phyloP scores from a whole-genome alignment of 78 protist genomes.

The Blattamonas nauphoetae region DNA sequence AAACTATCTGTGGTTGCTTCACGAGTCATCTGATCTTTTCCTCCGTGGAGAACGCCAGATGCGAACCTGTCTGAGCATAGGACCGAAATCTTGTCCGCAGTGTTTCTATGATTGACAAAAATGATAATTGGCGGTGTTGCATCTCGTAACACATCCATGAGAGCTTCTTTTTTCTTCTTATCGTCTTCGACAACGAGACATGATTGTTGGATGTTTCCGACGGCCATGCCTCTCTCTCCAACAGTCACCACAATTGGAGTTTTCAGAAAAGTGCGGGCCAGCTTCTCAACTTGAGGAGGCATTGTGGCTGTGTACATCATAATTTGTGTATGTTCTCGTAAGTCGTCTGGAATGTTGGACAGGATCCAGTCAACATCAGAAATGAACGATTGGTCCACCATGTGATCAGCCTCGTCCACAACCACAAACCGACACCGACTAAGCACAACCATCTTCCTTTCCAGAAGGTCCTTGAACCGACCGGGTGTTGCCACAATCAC shows the following conservation, averaged over 20 bases:
- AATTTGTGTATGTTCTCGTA: constrained; percentile 42
- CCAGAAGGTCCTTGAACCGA: constrained; percentile 65
- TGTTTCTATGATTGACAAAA: constrained; percentile 58
- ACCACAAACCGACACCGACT: constrained; percentile 77
- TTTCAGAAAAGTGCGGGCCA: constrained; percentile 64
- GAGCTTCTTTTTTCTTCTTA: constrained; percentile 15
- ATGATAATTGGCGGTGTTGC: constrained; percentile 67
- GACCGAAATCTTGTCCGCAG: constrained; percentile 35
- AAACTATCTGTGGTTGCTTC: constrained; percentile 47
- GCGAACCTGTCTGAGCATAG: constrained; percentile 6
- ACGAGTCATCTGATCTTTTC: constrained; percentile 55
- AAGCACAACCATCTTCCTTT: constrained; percentile 61
- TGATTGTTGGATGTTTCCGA: constrained; percentile 55
- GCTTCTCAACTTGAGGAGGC: constrained; percentile 63
- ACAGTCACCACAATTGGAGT: constrained; percentile 54
- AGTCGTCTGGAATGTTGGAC: constrained; percentile 44
- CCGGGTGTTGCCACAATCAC: constrained; percentile 81
- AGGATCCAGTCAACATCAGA: constrained; percentile 48
- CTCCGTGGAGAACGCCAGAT: constrained; percentile 38
- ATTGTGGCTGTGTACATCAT: constrained; percentile 79
- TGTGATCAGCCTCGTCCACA: constrained; percentile 79
- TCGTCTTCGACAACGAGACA: constrained; percentile 36
- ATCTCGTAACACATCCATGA: constrained; percentile 3
- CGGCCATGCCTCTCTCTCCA: constrained; percentile 68
- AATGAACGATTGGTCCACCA: constrained; percentile 72